Percentiles rank a stretch among this genome's conserved stretches.
Conservation (phyloP, 495 filamentous ascomycete species). For the Penicillium argentinense region DNA sequence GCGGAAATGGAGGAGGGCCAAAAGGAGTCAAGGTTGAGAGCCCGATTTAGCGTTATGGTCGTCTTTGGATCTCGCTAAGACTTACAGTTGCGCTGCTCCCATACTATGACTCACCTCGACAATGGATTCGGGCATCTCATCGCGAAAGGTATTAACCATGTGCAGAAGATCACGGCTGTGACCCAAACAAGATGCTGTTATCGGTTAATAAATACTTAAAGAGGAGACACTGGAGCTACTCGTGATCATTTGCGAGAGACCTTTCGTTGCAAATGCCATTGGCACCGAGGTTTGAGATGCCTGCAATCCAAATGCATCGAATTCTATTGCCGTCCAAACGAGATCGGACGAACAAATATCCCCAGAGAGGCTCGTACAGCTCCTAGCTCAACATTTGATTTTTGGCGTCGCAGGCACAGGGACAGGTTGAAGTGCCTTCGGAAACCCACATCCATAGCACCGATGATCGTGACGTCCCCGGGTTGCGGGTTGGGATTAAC, state of each 20-base stretch:
- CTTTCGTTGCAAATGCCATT: constrained; percentile 67
- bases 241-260: constrained; percentile 64
- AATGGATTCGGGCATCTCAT: constrained; percentile 69
- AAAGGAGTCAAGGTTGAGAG: constrained; percentile 31
- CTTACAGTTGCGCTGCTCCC: constrained; percentile 61
- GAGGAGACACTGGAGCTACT: constrained; percentile 5
- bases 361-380: constrained; percentile 75
- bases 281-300: constrained; percentile 66
- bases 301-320: constrained; percentile 72
- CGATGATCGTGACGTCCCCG: constrained; percentile 68
- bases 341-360: constrained; percentile 53
- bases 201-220: constrained; percentile 1
- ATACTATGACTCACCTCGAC: constrained; percentile 79
- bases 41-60: background rate
- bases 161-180: constrained; percentile 73
- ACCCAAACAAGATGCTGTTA: constrained; percentile 66
- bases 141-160: constrained; percentile 71
- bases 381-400: constrained; percentile 51
- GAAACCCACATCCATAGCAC: constrained; percentile 60
- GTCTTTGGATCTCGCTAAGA: background rate
- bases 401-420: no score
- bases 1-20: constrained; percentile 67
- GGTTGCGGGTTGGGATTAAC: constrained; percentile 52
- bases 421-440: constrained; percentile 12
- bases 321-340: constrained; percentile 50